Conservation (phyloP, 176 grass and related monocot species). For the Typha latifolia region DNA sequence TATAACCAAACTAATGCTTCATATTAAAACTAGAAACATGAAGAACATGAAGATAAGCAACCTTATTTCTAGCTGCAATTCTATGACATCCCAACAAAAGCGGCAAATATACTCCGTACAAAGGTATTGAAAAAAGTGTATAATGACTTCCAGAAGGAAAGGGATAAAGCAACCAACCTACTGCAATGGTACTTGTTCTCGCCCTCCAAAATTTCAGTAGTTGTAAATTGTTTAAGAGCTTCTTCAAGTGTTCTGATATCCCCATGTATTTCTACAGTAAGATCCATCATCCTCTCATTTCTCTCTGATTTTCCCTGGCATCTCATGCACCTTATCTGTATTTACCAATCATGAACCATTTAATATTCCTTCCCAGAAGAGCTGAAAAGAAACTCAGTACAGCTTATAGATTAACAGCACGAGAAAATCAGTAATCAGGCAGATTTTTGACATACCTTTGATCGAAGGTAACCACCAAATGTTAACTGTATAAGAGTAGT, state of each 20-base stretch:
- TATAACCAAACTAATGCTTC: too few species aligned
- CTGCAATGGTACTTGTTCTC: conserved; percentile 19
- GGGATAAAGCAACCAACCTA: conserved; percentile 8
- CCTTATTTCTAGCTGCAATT: too few species aligned
- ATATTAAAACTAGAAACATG: too few species aligned
- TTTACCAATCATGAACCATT: conserved; percentile 2
- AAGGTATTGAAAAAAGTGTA: too few species aligned
- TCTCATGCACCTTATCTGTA: conserved; percentile 24
- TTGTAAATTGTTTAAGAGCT: conserved; percentile 16
- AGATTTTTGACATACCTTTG: conserved; percentile 11
- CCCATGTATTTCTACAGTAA: conserved; percentile 23
- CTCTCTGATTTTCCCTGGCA: conserved; percentile 17
- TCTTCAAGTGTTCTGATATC: conserved; percentile 23
- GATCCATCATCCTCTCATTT: conserved; percentile 27
- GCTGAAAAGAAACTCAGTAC: background rate
- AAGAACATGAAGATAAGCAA: too few species aligned
- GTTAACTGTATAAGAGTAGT: conserved; percentile 20
- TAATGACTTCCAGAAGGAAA: background rate
- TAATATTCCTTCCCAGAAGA: background rate
- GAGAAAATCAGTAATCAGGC: background rate
- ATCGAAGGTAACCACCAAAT: conserved; percentile 23
- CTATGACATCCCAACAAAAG: too few species aligned
- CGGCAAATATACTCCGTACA: too few species aligned
- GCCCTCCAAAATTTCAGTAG: conserved; percentile 22
- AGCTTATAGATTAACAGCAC: background rate